A percentile compares a stretch with the other conserved stretches of the same genome.
phyloP scores from a whole-genome alignment of 164 flowering plant species.

The Vitis amurensis region DNA sequence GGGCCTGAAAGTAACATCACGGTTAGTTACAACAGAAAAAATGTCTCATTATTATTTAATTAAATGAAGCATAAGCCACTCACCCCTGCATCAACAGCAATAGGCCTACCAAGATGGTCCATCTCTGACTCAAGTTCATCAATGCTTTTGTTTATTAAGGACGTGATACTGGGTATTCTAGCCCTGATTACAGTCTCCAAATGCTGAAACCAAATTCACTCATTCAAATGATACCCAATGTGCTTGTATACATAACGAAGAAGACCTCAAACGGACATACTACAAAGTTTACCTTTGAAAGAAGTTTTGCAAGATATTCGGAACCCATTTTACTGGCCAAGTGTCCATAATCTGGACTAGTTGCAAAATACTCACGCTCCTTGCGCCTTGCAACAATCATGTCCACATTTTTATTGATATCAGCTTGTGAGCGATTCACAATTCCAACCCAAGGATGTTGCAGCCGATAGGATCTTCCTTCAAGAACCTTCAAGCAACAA shows the following conservation, averaged over 20 bases:
- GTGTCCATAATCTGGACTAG: constrained; percentile 70
- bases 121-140: constrained; percentile 72
- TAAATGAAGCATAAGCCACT: constrained; percentile 13
- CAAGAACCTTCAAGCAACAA: constrained; percentile 44
- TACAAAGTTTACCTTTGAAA: constrained; percentile 43
- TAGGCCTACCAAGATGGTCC: constrained; percentile 72
- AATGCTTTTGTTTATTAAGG: constrained; percentile 63
- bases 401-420: constrained; percentile 60
- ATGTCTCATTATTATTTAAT: neutral
- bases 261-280: neutral
- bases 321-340: constrained; percentile 67
- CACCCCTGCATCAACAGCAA: constrained; percentile 73
- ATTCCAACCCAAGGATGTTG: constrained; percentile 76
- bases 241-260: no score
- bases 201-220: constrained; percentile 33
- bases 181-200: constrained; percentile 66
- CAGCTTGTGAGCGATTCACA: constrained; percentile 78
- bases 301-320: constrained; percentile 68
- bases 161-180: constrained; percentile 59
- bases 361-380: constrained; percentile 68
- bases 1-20: constrained; percentile 38
- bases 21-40: neutral
- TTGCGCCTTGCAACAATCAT: constrained; percentile 65
- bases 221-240: neutral
- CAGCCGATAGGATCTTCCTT: constrained; percentile 60